phyloP scores from a whole-genome alignment of 2,329 filamentous ascomycete genomes.

The Colletotrichum graminicola region DNA sequence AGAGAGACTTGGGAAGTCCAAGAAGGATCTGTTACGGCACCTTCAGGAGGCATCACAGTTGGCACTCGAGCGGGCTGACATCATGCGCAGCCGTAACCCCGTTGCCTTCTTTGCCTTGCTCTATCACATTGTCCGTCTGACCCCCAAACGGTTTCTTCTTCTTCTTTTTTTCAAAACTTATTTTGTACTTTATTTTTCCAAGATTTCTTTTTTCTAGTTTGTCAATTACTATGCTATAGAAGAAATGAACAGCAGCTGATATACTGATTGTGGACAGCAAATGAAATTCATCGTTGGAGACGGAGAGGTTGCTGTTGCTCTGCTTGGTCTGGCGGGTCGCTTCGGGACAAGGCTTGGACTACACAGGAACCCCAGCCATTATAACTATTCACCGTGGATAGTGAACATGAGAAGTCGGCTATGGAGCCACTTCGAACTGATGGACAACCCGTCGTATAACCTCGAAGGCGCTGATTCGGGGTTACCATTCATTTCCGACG shows the following conservation, averaged over 20 bases:
- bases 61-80: slow-evolving; percentile 33
- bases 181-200: not conserved
- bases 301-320: slow-evolving; percentile 25
- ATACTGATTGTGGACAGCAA: slow-evolving; percentile 17
- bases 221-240: not conserved
- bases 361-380: slow-evolving; percentile 37
- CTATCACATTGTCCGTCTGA: slow-evolving; percentile 31
- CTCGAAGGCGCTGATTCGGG: slow-evolving; percentile 42
- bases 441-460: slow-evolving; percentile 43
- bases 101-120: slow-evolving; percentile 32
- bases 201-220: no score
- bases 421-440: slow-evolving; percentile 38
- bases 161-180: no score
- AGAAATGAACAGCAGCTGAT: no score
- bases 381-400: slow-evolving; percentile 36
- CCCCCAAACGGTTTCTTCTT: not conserved
- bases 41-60: slow-evolving; percentile 31
- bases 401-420: slow-evolving; percentile 30
- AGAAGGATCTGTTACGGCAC: slow-evolving; percentile 24
- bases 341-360: slow-evolving; percentile 33
- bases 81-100: slow-evolving; percentile 33
- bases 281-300: slow-evolving; percentile 36
- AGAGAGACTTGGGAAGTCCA: slow-evolving; percentile 24
- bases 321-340: slow-evolving; percentile 36
- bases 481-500: slow-evolving; percentile 37